Evolutionary conservation across 306 rosid species (phyloP).

Genomic region (Malus orientalis): DNA sequence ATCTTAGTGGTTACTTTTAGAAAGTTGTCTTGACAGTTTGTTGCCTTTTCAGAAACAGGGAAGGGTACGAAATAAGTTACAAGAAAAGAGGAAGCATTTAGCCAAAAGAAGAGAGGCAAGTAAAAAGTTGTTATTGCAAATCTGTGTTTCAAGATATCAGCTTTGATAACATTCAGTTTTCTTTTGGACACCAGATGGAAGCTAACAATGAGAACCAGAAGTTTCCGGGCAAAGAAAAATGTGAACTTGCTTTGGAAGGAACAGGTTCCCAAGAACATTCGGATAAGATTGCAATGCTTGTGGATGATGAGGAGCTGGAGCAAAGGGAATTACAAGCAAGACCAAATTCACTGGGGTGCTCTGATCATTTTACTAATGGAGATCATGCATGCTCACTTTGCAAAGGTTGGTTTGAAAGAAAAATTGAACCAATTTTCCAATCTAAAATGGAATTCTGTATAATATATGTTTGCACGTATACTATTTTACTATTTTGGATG

Average conservation of each 20-base stretch:
- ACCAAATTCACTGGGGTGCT: conserved; percentile 33
- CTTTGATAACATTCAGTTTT: conserved; percentile 14
- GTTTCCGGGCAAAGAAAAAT: conserved; percentile 36
- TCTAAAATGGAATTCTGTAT: neutral
- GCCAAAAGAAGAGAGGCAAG: conserved; percentile 50
- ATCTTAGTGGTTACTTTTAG: conserved; percentile 5
- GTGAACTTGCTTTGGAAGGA: conserved; percentile 61
- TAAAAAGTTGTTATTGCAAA: conserved; percentile 1
- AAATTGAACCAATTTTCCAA: neutral
- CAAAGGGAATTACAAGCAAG: conserved; percentile 56
- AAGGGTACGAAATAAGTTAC: conserved; percentile 34
- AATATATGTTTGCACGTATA: neutral
- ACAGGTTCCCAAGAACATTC: conserved; percentile 32
- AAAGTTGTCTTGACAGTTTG: conserved; percentile 21
- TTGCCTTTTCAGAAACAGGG: conserved; percentile 45
- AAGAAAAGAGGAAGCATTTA: conserved; percentile 49
- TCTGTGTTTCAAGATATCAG: conserved; percentile 8
- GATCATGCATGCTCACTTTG: conserved; percentile 64
- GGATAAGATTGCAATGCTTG: conserved; percentile 46
- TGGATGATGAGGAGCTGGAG: conserved; percentile 93
- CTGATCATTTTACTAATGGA: conserved; percentile 51
- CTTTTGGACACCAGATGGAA: conserved; percentile 47
- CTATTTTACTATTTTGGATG: neutral
- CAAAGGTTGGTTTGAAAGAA: conserved; percentile 50
- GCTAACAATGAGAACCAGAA: conserved; percentile 27